Conservation (phyloP, 2,329 filamentous ascomycete species). For the Tolypocladium tundrense region DNA sequence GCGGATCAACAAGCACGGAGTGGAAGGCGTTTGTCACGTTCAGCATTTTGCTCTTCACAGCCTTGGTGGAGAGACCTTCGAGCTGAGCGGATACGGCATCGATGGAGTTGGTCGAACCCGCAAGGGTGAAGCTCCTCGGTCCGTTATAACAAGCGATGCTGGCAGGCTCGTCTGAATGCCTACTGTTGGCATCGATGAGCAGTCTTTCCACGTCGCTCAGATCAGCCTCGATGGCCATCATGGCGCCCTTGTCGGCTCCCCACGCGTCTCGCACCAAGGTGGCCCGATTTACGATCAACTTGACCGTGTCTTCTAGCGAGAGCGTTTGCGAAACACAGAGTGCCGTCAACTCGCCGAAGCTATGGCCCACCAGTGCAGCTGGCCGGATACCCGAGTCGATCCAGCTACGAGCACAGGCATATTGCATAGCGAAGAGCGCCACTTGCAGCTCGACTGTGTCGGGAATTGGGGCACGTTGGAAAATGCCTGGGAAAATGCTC, state of each 20-base stretch:
- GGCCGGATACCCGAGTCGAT: slow-evolving; percentile 20
- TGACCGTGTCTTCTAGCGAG: slow-evolving; percentile 18
- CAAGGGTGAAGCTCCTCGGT: slow-evolving; percentile 28
- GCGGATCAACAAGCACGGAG: slow-evolving; percentile 25
- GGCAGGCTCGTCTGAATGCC: slow-evolving; percentile 5
- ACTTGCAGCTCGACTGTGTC: slow-evolving; percentile 24
- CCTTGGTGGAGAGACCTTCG: not conserved
- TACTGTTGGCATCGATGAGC: slow-evolving; percentile 7
- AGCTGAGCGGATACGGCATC: slow-evolving; percentile 10
- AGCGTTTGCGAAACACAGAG: slow-evolving; percentile 23
- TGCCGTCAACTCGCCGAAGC: slow-evolving; percentile 30
- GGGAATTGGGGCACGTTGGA: slow-evolving; percentile 10
- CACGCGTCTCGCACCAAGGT: slow-evolving; percentile 19
- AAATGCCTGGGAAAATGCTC: slow-evolving; percentile 21
- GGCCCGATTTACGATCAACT: slow-evolving; percentile 17
- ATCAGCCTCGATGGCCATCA: slow-evolving; percentile 27
- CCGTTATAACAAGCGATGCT: slow-evolving; percentile 38
- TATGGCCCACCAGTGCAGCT: slow-evolving; percentile 23
- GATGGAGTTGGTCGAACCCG: slow-evolving; percentile 23
- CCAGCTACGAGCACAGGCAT: slow-evolving; percentile 23
- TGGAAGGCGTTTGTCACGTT: slow-evolving; percentile 38
- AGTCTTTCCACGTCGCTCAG: slow-evolving; percentile 1
- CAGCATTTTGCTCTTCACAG: slow-evolving; percentile 24
- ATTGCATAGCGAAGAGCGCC: slow-evolving; percentile 27
- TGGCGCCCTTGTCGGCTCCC: slow-evolving; percentile 24